Evolutionary conservation across 441 rosid species (phyloP), one percentile per base, ranked within the genome.

Genomic region (Rhodomyrtus psidioides): DNA sequence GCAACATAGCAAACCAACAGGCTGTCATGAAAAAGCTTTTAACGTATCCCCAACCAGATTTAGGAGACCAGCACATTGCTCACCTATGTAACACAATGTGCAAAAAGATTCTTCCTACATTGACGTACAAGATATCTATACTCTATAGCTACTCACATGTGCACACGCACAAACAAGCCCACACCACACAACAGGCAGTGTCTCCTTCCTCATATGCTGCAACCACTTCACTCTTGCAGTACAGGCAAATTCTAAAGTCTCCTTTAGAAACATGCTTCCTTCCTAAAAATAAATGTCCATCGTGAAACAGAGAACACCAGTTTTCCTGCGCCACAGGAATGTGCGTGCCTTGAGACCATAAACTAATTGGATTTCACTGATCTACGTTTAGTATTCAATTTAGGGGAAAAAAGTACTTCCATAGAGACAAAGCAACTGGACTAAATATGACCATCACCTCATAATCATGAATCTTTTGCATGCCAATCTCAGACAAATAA

Each of bases 401-500:
- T 62, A 17, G 24, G 44, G 44, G 24, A 24, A 62, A 62, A 62
- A 62, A 62, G 53, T 54, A 19, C 56, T 74, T 34, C 24, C 49
- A 34, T 44, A 17, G 26, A 53, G 42, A 81, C 21, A 27, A 30
- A 21, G 23, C 56, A 27, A 81, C 56, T 81, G 17, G 30, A 79
- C 53, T 13, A 28, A 39, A 55, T 19, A 49, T 34, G 30, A 58
- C 39, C 81, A 86, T 88, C 81, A 93, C 98, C 97, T 97, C 99
- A 82, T 97, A 96, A 8, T 93, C 95, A 86, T 97, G 96, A 88
- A 97, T 91, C 86, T 89, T 94, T 58, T 92, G 90, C 98, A 97
- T 97, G 89, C 98, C 98, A 76, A 97, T 93, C 82, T 85, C 91
- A 57, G 93, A 90, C 86, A 97, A 91, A 92, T 97, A 97, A 89